Conservation (phyloP, 1,284 basidiomycete genomes). For the Marasmius tenuissimus region DNA sequence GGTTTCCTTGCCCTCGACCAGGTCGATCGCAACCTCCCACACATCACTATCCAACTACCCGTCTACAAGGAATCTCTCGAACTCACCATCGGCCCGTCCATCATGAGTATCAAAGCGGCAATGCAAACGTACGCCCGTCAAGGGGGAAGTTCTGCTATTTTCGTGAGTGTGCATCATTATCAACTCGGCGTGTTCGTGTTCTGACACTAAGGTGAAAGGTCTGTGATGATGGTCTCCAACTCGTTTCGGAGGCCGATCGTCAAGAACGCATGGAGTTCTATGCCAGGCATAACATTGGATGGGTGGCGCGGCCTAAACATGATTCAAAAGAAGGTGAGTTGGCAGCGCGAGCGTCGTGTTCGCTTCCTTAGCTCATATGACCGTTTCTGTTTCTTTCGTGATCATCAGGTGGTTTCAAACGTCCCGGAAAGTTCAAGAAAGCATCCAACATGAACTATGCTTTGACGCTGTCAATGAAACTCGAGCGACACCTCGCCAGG, state of each 20-base stretch:
- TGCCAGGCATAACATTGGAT: conserved; percentile 78
- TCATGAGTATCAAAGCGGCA: conserved; percentile 80
- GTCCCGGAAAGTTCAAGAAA: conserved; percentile 89
- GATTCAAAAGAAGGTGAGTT: conserved; percentile 32
- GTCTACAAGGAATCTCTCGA: conserved; percentile 79
- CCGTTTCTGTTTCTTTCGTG: too few relatives aligned
- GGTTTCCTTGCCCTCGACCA: background rate
- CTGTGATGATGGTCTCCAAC: conserved; percentile 75
- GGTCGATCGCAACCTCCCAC: conserved; percentile 61
- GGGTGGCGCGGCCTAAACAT: conserved; percentile 80
- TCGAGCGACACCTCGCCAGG: conserved; percentile 68
- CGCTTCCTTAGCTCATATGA: too few relatives aligned
- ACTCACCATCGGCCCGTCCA: conserved; percentile 70
- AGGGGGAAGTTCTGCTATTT: conserved; percentile 75
- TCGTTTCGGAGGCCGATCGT: conserved; percentile 55
- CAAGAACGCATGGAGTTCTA: conserved; percentile 28
- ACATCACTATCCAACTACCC: conserved; percentile 77
- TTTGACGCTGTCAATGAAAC: conserved; percentile 67
- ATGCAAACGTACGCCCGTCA: conserved; percentile 87
- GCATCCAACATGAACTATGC: conserved; percentile 84
- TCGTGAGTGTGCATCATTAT: conserved; percentile 28
- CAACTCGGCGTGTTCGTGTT: background rate
- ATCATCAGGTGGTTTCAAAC: conserved; percentile 60
- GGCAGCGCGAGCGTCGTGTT: background rate
- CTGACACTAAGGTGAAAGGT: conserved; percentile 24